A percentile compares a stretch with the other conserved stretches of the same genome.
Evolutionary conservation across 2,329 filamentous ascomycete species (phyloP).

Genomic region (Exutisphaerella laricina): DNA sequence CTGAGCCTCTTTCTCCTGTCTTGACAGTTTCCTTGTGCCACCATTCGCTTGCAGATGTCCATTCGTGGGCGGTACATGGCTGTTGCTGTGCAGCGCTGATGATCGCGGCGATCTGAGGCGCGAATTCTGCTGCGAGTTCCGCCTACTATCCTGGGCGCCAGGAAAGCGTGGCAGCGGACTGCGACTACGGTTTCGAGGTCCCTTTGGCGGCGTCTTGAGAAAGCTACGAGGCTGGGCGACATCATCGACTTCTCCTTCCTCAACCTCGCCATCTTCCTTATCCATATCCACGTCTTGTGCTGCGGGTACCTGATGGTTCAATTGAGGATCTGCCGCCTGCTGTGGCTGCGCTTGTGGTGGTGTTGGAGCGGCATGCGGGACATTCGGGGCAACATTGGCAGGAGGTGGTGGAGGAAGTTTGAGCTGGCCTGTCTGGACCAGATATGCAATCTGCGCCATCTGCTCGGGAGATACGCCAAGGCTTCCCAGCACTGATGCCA

Average conservation of each 20-base stretch:
- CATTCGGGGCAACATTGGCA: slow-evolving; percentile 1
- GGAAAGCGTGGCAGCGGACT: slow-evolving; percentile 8
- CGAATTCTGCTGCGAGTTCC: slow-evolving; percentile 11
- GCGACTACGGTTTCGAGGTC: slow-evolving; percentile 23
- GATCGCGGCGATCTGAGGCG: not conserved
- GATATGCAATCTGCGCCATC: slow-evolving; percentile 22
- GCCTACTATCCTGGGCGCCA: slow-evolving; percentile 7
- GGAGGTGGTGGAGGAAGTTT: slow-evolving; percentile 19
- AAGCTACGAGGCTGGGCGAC: slow-evolving; percentile 18
- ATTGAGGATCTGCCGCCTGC: slow-evolving; percentile 1
- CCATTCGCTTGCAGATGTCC: slow-evolving; percentile 3
- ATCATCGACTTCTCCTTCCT: slow-evolving; percentile 55
- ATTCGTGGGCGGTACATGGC: slow-evolving; percentile 1
- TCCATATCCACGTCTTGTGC: slow-evolving; percentile 36
- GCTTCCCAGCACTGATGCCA: slow-evolving; percentile 9
- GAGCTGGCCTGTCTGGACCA: slow-evolving; percentile 26
- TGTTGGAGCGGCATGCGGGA: not conserved
- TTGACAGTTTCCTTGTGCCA: not conserved
- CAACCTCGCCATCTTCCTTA: slow-evolving; percentile 71
- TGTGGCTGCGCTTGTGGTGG: slow-evolving; percentile 2
- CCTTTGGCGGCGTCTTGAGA: slow-evolving; percentile 26
- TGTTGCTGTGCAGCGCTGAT: not conserved
- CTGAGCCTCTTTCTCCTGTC: slow-evolving; percentile 14
- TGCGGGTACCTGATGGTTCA: not conserved
- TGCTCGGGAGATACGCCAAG: slow-evolving; percentile 27